Evolutionary conservation across 2,329 filamentous ascomycete species (phyloP).

Genomic region (Neofusicoccum sp.): DNA sequence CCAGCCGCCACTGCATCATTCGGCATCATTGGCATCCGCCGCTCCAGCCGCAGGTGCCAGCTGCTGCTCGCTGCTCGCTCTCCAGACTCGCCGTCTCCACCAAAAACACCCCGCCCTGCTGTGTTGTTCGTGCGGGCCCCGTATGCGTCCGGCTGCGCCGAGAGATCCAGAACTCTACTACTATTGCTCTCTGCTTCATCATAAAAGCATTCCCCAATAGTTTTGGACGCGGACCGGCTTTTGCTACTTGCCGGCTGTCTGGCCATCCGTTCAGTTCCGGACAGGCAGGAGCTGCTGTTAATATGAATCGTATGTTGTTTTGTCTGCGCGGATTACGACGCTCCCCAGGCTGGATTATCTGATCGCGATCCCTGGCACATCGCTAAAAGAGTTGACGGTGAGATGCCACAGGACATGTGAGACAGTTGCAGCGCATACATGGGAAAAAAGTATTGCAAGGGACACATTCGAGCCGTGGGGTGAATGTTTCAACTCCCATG

Average conservation of each 20-base stretch:
- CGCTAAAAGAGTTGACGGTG: not conserved
- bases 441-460: not conserved
- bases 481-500: too few species aligned
- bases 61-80: conserved; percentile 2
- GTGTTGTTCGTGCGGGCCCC: conserved; percentile 14
- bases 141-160: conserved; percentile 7
- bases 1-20: conserved; percentile 13
- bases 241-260: not conserved
- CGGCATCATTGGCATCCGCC: not conserved
- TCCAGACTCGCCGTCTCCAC: conserved; percentile 11
- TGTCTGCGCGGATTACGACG: not conserved
- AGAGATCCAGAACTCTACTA: conserved; percentile 3
- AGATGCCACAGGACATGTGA: not conserved
- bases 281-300: not conserved
- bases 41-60: conserved; percentile 1
- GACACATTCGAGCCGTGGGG: too few species aligned
- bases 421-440: too few species aligned
- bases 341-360: not conserved
- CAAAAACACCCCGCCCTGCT: conserved; percentile 6
- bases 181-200: not conserved
- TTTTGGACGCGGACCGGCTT: not conserved
- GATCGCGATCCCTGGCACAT: too few species aligned
- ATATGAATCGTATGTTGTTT: not conserved
- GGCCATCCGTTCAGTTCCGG: not conserved
- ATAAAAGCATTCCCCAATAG: not conserved